Evolutionary conservation across 2,329 filamentous ascomycete genomes (phyloP), one percentile per base, ranked within the genome.

Genomic region (Nothopassalora personata): DNA sequence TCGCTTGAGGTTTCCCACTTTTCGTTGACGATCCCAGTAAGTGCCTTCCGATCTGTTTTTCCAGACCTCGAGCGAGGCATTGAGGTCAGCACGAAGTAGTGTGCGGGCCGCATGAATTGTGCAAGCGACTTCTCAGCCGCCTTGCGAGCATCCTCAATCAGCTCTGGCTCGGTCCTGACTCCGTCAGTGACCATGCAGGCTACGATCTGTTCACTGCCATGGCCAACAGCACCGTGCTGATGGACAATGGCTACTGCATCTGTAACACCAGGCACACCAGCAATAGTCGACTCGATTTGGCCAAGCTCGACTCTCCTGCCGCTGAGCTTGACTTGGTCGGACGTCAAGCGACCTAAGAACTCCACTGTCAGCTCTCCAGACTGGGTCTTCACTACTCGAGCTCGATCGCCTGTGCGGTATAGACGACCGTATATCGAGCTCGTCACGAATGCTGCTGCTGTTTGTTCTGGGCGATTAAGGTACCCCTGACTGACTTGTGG

Each of bases 401-500:
- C 58, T 33, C 58, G 47, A 31, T 60, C 58, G 31, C 58, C 58
- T 15, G 58, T 60, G 27, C 58, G 58, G 23, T 60, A 60, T 1
- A 53, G 43, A 43, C 54, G 11, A 46, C 50, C 46, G 45, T 54
- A 60, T 31, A 52, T 52, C 11, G 45, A 10, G 28, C 59, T 55
- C 8, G 53, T 33, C 18, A 60, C 53, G 15, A 63, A 63, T 0
- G 56, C 52, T 11, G 53, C 56, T 3, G 58, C 55, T 23, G 56
- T 63, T 48, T 60, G 53, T 13, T 63, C 58, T 10, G 55, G 53
- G 2, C 61, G 49, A 34, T 63, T 63, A 27, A 63, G 53, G 33
- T 63, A 63, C 33, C 61, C 61, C 18, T 59, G 58, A n/a, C 59
- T 63, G 46, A 63, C 59, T 45, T 63, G 61, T 33, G 61, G 61